Conservation (phyloP, 345 rosid genomes). For the Xanthoceras sorbifolium region DNA sequence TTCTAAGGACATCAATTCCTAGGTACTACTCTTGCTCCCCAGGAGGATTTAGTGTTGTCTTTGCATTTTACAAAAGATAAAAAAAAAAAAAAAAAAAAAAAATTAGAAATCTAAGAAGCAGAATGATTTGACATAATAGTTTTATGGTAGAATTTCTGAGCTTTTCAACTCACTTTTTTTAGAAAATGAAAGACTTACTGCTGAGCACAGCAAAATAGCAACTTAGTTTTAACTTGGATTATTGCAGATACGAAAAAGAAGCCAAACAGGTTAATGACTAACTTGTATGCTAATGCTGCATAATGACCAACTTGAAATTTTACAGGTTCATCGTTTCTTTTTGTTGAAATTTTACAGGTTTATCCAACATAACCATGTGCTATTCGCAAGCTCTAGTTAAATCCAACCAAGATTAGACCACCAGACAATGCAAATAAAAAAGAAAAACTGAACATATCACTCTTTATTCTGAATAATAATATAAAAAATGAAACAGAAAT, state of each 20-base stretch:
- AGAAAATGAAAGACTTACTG: background rate
- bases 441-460: background rate
- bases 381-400: background rate
- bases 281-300: background rate
- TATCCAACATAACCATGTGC: background rate
- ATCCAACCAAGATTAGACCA: background rate
- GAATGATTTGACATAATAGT: too few relatives aligned
- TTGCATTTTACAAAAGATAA: too few relatives aligned
- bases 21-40: background rate
- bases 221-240: too few relatives aligned
- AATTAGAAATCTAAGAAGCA: too few relatives aligned
- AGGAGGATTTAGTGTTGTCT: too few relatives aligned
- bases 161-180: too few relatives aligned
- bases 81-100: too few relatives aligned
- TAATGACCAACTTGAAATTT: background rate
- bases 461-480: background rate
- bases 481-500: background rate
- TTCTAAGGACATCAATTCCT: too few relatives aligned
- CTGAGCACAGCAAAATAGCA: background rate
- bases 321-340: background rate
- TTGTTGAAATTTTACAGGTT: background rate
- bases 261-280: background rate
- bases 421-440: background rate
- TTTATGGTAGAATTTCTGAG: background rate
- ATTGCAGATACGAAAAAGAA: background rate